Percentiles rank a stretch among this genome's conserved stretches.
Conservation (phyloP, 2,329 filamentous ascomycete genomes). For the Claviceps sp. region DNA sequence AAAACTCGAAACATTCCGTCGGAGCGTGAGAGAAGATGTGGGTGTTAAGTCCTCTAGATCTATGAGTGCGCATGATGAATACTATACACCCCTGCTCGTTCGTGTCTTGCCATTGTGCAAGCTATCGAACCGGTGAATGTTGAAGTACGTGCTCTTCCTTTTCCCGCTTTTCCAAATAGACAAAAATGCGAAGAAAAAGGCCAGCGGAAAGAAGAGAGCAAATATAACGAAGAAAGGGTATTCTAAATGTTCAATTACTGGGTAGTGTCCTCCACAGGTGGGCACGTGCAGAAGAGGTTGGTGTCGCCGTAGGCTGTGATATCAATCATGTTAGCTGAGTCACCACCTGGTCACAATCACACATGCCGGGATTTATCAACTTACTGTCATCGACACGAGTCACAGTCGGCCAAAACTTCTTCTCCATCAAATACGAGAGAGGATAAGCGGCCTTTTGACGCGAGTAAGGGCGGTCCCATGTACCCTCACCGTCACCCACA, state of each 20-base stretch:
- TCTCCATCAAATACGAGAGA: conserved; percentile 67
- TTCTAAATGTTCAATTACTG: conserved; percentile 1
- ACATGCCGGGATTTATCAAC: conserved; percentile 18
- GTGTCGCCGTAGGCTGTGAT: conserved; percentile 67
- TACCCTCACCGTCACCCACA: conserved; percentile 31
- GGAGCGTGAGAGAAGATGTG: neutral
- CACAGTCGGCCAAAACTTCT: conserved; percentile 95
- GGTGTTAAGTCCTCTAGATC: neutral
- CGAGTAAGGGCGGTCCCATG: conserved; percentile 75
- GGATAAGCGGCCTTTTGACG: conserved; percentile 81
- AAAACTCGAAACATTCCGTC: too few species aligned
- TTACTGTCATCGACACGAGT: conserved; percentile 77
- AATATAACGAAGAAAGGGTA: neutral
- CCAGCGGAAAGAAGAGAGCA: neutral
- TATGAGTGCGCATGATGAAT: conserved; percentile 3
- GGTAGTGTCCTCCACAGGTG: conserved; percentile 58
- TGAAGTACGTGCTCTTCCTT: neutral
- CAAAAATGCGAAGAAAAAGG: neutral
- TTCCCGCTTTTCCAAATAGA: too few species aligned
- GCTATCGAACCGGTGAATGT: neutral
- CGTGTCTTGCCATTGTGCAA: neutral
- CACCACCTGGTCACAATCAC: neutral
- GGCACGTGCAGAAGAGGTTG: conserved; percentile 91
- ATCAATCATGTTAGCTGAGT: conserved; percentile 5
- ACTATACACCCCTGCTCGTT: neutral